Evolutionary conservation across 805 yeast genomes (phyloP).

Genomic region (Yamadazyma akitaensis): DNA sequence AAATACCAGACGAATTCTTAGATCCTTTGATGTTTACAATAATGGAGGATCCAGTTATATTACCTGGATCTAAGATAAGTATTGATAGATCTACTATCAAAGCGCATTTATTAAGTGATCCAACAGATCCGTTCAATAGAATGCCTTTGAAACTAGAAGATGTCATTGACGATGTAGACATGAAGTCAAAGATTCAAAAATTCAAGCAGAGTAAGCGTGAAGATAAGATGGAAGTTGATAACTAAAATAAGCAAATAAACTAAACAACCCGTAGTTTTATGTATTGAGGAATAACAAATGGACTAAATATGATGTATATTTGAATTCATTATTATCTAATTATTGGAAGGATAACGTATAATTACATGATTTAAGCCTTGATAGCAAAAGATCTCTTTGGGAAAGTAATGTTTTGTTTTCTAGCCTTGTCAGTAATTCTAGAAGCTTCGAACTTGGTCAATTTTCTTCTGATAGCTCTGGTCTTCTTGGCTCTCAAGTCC

Average conservation of each 20-base stretch:
- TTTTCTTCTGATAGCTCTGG: conserved; percentile 99
- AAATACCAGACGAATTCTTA: conserved; percentile 91
- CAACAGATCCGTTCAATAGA: conserved; percentile 97
- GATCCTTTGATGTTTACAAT: conserved; percentile 96
- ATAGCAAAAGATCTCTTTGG: conserved; percentile 98
- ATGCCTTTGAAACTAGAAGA: conserved; percentile 87
- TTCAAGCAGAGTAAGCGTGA: conserved; percentile 49
- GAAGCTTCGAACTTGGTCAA: conserved; percentile 84
- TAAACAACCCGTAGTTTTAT: not conserved
- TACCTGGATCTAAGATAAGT: conserved; percentile 80
- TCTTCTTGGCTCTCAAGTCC: conserved; percentile 98
- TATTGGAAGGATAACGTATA: conserved; percentile 7
- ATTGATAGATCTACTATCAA: conserved; percentile 91
- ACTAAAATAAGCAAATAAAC: not conserved
- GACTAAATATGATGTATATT: conserved; percentile 7
- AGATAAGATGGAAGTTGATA: conserved; percentile 10
- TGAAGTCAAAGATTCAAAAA: conserved; percentile 48
- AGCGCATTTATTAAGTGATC: conserved; percentile 88
- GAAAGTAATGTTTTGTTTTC: conserved; percentile 91
- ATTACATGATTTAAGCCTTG: conserved; percentile 70
- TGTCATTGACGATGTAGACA: conserved; percentile 72
- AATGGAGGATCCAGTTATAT: conserved; percentile 94
- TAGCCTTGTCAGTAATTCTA: conserved; percentile 80
- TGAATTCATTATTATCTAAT: conserved; percentile 9
- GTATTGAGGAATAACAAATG: conserved; percentile 3